Evolutionary conservation across 306 rosid genomes (phyloP).

Genomic region (Albizia julibrissin): DNA sequence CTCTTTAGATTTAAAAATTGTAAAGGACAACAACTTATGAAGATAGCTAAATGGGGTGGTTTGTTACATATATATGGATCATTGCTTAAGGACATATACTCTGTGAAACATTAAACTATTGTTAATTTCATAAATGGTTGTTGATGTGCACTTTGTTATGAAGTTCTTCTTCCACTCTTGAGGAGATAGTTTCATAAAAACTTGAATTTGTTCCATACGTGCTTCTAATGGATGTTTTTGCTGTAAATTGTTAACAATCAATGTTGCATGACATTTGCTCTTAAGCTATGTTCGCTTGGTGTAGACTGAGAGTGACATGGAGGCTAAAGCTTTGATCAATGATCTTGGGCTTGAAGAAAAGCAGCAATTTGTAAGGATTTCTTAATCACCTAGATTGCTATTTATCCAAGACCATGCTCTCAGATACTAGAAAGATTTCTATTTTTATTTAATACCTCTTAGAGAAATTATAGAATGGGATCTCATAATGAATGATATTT

Average conservation of each 20-base stretch:
- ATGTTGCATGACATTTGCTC: background rate
- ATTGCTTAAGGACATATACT: background rate
- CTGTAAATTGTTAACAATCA: background rate
- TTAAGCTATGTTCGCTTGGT: conserved; percentile 30
- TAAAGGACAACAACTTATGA: conserved; percentile 2
- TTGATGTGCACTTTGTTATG: background rate
- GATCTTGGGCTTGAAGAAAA: conserved; percentile 85
- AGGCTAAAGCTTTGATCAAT: conserved; percentile 70
- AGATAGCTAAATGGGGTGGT: background rate
- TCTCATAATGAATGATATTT: background rate
- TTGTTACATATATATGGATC: background rate
- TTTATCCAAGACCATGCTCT: conserved; percentile 10
- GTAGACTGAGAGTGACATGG: conserved; percentile 78
- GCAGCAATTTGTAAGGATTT: conserved; percentile 77
- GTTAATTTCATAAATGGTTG: conserved; percentile 1
- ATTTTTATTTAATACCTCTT: conserved; percentile 11
- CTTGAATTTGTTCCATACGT: conserved; percentile 21
- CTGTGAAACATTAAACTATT: conserved; percentile 18
- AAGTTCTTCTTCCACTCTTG: conserved; percentile 3
- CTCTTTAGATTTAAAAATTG: background rate
- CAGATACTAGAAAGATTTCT: conserved; percentile 1
- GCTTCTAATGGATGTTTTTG: conserved; percentile 25
- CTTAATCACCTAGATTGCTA: background rate
- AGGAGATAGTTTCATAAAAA: conserved; percentile 13
- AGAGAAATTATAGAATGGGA: background rate